These are phyloP conservation scores for Colletotrichum gloeosporioides DNA, from an alignment of 2,329 filamentous ascomycete species.

Conservation along the genomic window DNA sequence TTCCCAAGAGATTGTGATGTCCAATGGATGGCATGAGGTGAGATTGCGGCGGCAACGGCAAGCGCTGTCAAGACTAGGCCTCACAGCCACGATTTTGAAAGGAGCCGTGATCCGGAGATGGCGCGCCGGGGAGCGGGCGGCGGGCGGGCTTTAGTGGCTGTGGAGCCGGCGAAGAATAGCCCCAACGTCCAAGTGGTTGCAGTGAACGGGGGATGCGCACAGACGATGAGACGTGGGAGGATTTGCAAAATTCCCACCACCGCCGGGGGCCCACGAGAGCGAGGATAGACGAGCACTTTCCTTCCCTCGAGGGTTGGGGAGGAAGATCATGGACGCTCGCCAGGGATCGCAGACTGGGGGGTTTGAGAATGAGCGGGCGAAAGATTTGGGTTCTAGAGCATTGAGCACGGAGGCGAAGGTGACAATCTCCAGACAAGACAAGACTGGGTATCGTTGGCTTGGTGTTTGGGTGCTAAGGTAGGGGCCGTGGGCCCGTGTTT, in stretches of 20 bases:
- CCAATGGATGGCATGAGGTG: neutral
- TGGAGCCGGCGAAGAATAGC: neutral
- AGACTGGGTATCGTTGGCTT: neutral
- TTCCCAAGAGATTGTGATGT: neutral
- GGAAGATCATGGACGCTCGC: neutral
- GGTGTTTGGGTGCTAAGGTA: neutral
- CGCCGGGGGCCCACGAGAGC: neutral
- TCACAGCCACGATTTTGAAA: neutral
- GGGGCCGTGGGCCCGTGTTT: constrained; percentile 14
- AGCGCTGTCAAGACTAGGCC: neutral
- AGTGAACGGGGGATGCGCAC: constrained; percentile 3
- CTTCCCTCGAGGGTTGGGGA: neutral
- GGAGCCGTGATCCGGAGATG: neutral
- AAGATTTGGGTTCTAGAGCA: neutral
- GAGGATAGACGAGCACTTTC: neutral
- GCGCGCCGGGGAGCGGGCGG: neutral
- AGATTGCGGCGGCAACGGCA: neutral
- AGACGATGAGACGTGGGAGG: constrained; percentile 10
- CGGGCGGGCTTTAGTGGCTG: neutral
- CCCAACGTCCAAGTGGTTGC: neutral
- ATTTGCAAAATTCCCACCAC: neutral
- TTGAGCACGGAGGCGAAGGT: constrained; percentile 13
- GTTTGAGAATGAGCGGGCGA: neutral
- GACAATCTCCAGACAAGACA: constrained; percentile 9
- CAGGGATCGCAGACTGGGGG: neutral